These are phyloP conservation scores for Salix exigua DNA, from an alignment of 345 rosid genomes.

Conservation along the genomic window DNA sequence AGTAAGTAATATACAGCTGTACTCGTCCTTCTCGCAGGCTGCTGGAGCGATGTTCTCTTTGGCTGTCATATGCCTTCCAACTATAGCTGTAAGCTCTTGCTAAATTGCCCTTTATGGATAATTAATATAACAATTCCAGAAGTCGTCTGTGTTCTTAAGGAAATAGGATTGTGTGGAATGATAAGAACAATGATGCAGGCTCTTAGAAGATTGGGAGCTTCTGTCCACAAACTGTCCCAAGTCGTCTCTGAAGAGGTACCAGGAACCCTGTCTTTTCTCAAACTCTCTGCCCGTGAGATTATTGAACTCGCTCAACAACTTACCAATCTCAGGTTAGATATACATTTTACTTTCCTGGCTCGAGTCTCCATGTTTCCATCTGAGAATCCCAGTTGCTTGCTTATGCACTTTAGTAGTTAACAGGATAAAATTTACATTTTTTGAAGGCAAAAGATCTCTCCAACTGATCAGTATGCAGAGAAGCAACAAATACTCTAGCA, in stretches of 20 bases:
- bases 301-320: conserved; percentile 32
- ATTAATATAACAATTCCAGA: not conserved
- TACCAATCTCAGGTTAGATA: conserved; percentile 17
- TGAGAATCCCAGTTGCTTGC: too few species aligned
- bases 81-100: conserved; percentile 22
- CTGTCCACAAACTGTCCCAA: conserved; percentile 20
- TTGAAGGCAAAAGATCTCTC: too few species aligned
- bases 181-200: conserved; percentile 17
- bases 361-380: too few species aligned
- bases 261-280: conserved; percentile 35
- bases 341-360: too few species aligned
- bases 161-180: too few species aligned
- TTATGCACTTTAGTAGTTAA: too few species aligned
- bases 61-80: conserved; percentile 29
- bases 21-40: conserved; percentile 14
- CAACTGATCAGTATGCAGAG: too few species aligned
- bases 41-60: conserved; percentile 22
- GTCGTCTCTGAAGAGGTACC: conserved; percentile 33
- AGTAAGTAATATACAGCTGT: not conserved
- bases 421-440: too few species aligned
- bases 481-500: too few species aligned
- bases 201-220: conserved; percentile 25
- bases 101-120: not conserved
- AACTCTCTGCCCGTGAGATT: conserved; percentile 35
- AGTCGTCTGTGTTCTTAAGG: too few species aligned